Conservation (phyloP, 495 filamentous ascomycete genomes). For the Talaromyces borbonicus region DNA sequence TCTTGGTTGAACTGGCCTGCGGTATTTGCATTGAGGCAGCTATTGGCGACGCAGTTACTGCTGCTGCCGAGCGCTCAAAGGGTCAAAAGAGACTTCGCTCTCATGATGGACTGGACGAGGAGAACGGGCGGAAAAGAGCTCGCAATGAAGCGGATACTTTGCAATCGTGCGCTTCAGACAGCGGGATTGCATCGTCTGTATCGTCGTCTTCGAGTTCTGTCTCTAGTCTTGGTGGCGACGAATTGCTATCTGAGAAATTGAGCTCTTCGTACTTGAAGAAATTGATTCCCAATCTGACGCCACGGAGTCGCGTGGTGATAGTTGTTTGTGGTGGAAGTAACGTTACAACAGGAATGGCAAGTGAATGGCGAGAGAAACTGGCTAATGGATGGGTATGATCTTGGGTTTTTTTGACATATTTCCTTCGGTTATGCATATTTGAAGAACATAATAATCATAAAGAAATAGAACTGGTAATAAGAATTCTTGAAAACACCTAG, state of each 20-base stretch:
- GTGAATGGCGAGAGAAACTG: conserved; percentile 46
- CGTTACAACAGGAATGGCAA: conserved; percentile 57
- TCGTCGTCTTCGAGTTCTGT: neutral
- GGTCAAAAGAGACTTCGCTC: neutral
- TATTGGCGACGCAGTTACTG: conserved; percentile 26
- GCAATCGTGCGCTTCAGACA: neutral
- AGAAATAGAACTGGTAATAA: no score
- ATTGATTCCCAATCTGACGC: conserved; percentile 46
- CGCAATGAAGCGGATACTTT: conserved; percentile 24
- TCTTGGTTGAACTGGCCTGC: conserved; percentile 75
- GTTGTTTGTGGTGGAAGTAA: conserved; percentile 81
- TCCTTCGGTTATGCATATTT: conserved; percentile 2
- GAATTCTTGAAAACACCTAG: neutral
- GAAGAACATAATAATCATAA: no score
- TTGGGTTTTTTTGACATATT: conserved; percentile 4
- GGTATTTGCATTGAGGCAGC: conserved; percentile 63
- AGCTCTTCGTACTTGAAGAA: conserved; percentile 42
- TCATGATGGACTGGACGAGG: neutral
- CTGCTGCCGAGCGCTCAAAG: conserved; percentile 8
- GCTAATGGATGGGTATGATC: conserved; percentile 28
- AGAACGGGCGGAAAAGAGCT: no score
- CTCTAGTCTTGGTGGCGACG: conserved; percentile 7
- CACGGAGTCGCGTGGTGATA: conserved; percentile 64
- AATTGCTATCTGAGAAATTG: conserved; percentile 9
- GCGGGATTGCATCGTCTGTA: neutral